Conservation (phyloP, 148 eudicot species). For the Fallopia convolvulus region DNA sequence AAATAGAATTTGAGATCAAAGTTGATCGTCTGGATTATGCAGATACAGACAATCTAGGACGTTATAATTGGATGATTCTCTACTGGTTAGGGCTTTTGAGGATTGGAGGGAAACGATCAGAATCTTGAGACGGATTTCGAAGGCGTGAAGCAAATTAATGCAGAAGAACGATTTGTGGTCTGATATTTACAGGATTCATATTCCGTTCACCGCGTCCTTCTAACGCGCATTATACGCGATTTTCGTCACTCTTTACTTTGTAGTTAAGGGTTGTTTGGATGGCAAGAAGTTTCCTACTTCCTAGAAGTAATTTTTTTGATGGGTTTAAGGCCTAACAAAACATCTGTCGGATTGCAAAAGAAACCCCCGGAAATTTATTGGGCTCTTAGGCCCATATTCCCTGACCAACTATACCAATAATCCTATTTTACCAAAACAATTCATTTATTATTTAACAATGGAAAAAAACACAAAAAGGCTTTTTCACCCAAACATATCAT, state of each 20-base stretch:
- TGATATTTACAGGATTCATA: not conserved
- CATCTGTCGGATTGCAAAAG: too few relatives aligned
- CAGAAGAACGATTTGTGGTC: not conserved
- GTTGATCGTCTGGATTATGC: not conserved
- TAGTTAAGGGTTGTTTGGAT: not conserved
- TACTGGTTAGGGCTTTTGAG: not conserved
- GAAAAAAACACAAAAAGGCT: too few relatives aligned
- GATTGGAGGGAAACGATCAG: not conserved
- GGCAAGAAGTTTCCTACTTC: not conserved
- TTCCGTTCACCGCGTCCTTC: not conserved
- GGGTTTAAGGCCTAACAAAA: too few relatives aligned
- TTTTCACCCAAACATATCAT: too few relatives aligned
- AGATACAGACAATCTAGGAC: not conserved
- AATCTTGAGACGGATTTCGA: not conserved
- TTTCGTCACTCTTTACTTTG: not conserved
- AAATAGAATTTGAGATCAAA: not conserved
- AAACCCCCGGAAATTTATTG: too few relatives aligned
- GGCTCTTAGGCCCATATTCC: too few relatives aligned
- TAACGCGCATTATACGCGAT: not conserved
- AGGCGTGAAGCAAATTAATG: not conserved
- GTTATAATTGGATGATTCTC: not conserved
- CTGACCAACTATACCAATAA: too few relatives aligned
- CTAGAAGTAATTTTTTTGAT: too few relatives aligned
- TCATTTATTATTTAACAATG: too few relatives aligned
- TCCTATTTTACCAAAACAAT: too few relatives aligned